Percentiles rank a stretch among this genome's conserved stretches.
These are phyloP conservation scores for Halophytophthora batemanensis DNA, from an alignment of 352 stramenopile species.

Conservation along the genomic window DNA sequence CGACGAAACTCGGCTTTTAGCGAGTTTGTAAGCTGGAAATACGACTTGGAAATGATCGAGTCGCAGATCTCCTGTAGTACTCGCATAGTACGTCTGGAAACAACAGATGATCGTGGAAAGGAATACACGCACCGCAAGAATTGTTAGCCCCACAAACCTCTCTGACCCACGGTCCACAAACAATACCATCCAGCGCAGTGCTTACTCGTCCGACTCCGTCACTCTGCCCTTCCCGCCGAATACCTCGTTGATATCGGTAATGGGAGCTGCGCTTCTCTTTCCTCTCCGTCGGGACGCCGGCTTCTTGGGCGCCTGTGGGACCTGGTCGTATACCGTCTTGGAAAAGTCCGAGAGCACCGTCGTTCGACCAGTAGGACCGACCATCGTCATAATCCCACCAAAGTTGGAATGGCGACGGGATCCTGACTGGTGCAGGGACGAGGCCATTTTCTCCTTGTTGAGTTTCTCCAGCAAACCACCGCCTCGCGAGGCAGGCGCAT, in stretches of 20 bases:
- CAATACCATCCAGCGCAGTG: slow-evolving; percentile 1
- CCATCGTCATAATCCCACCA: slow-evolving; percentile 78
- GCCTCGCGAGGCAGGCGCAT: not conserved
- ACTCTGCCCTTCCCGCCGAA: slow-evolving; percentile 68
- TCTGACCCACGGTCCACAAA: not conserved
- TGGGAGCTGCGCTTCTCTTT: slow-evolving; percentile 42
- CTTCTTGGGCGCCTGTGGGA: slow-evolving; percentile 71
- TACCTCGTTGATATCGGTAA: slow-evolving; percentile 72
- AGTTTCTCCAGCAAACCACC: slow-evolving; percentile 46
- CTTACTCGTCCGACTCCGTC: slow-evolving; percentile 55
- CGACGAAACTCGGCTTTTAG: slow-evolving; percentile 85
- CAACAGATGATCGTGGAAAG: slow-evolving; percentile 3
- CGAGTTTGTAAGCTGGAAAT: slow-evolving; percentile 83
- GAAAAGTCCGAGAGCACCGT: slow-evolving; percentile 75
- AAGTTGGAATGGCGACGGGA: slow-evolving; percentile 85
- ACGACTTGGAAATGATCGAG: slow-evolving; percentile 70
- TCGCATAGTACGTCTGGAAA: slow-evolving; percentile 46
- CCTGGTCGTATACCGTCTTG: slow-evolving; percentile 66
- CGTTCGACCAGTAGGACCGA: slow-evolving; percentile 59
- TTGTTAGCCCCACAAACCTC: slow-evolving; percentile 4
- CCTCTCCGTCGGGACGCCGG: slow-evolving; percentile 38
- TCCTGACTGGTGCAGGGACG: slow-evolving; percentile 21
- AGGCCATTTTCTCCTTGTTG: slow-evolving; percentile 52
- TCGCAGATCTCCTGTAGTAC: slow-evolving; percentile 76
- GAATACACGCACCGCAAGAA: slow-evolving; percentile 5